A percentile compares a stretch with the other conserved stretches of the same genome.
Evolutionary conservation across 257 asterid species (phyloP).

Genomic region (Solanum appendiculatum): DNA sequence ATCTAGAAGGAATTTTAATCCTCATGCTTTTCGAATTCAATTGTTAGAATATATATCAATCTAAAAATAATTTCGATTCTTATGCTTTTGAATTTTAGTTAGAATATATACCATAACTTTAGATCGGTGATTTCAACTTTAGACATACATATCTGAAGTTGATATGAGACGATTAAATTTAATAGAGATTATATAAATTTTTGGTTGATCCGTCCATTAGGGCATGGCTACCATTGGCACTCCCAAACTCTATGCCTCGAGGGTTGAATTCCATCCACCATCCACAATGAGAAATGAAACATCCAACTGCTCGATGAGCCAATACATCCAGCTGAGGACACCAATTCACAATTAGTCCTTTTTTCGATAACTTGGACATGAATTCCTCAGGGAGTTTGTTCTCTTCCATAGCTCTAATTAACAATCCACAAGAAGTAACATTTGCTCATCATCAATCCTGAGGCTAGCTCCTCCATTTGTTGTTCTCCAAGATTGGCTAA

Average conservation of each 20-base stretch:
- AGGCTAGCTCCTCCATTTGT: slow-evolving; percentile 29
- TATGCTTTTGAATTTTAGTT: too few relatives aligned
- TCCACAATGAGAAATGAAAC: slow-evolving; percentile 9
- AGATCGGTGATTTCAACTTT: too few relatives aligned
- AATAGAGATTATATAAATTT: too few relatives aligned
- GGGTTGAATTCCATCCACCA: not conserved
- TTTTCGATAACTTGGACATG: not conserved
- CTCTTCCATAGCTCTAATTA: slow-evolving; percentile 17
- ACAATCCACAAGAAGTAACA: slow-evolving; percentile 13
- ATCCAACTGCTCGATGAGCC: slow-evolving; percentile 19
- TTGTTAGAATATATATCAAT: too few relatives aligned
- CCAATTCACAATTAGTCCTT: slow-evolving; percentile 28
- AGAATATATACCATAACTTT: too few relatives aligned
- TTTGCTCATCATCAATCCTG: slow-evolving; percentile 6
- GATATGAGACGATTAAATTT: too few relatives aligned
- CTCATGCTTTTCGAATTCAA: too few relatives aligned
- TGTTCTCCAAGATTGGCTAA: not conserved
- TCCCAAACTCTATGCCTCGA: not conserved
- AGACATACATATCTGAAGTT: too few relatives aligned
- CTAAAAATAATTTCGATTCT: too few relatives aligned
- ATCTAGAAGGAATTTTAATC: too few relatives aligned
- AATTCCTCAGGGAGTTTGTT: slow-evolving; percentile 20
- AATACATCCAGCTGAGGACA: slow-evolving; percentile 31
- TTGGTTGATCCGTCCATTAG: too few relatives aligned
- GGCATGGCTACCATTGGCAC: not conserved